Base-by-base conservation (phyloP, 2,329 filamentous ascomycete species). In the Sarocladiaceae sp. region DNA sequence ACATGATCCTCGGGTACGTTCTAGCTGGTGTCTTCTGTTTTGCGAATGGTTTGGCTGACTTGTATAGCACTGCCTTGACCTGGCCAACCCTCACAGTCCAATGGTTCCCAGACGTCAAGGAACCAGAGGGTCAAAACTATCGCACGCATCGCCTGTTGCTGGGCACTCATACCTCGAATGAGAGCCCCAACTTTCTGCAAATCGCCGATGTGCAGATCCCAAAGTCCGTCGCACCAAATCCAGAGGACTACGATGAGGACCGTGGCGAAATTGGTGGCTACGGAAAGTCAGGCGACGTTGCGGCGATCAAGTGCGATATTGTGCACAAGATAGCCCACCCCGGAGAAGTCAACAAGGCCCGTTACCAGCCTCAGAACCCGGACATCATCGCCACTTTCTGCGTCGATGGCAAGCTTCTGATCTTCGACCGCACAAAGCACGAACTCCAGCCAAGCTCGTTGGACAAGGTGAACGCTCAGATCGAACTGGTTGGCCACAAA, bases 51-150 rank as follows among this genome's bases (percentile, higher is more conserved):
- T 37, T 26, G 40, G 19, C 50, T 56, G 23, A 58, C 19, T 10
- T 13, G 23, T 43, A 26, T 40, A 83, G 89, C 57, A 95, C 88
- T 52, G 94, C 94, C 32, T 73, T 98, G 47, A 90, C 95, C 60
- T 98, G 93, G 93, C 93, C 93, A 12, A 96, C 93, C 3, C 78
- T 98, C 50, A 97, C 93, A 20, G 90, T 90, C 2, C 93, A 98
- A 70, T 98, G 94, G 94, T 85, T 98, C 55, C 93, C 94, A 18
- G 93, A 98, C 64, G 85, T 91, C 55, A 88, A 91, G 73, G 82
- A 85, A 71, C 78, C 87, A 20, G 83, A 88, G 43, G 90, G 86
- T 62, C 94, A 93, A 66, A 86, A 88, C 57, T 88, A 88, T 64
- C 85, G 82, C 44, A 83, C 85, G 55, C 93, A 98, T 66, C 85